Evolutionary conservation across 148 eudicot genomes (phyloP), one percentile per base, ranked within the genome.

Genomic region (Amaranthus hypochondriacus): DNA sequence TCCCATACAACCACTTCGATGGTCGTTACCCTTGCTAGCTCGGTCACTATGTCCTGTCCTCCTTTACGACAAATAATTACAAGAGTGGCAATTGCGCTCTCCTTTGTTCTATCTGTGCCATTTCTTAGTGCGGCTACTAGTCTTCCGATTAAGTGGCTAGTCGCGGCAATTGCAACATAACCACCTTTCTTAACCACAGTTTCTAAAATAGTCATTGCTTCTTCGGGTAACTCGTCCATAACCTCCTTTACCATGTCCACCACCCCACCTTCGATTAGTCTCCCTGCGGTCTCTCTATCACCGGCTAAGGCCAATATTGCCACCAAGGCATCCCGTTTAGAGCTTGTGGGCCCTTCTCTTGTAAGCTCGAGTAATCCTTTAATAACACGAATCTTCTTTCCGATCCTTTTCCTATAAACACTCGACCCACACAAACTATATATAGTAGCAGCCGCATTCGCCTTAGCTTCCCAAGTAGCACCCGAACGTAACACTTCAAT

Each of bases 391-490:
- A 89, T 78, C 83, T 87, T 94, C 56, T 76, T 83, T 12, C 93
- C 98, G 0, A 94, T 77, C 75, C 72, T 84, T 72, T 84, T 89
- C 60, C 88, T 62, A 68, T 87, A 84, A 2, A 83, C 81, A 52
- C 84, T 86, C 47, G 89, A 81, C 3, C 86, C 89, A 0, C 90
- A 82, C 53, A 94, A 66, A 77, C 97, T 94, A 76, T 87, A 91
- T 9, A 94, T 64, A 4, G 98, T 85, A 0, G 97, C 97, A 0
- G 98, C 98, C 7, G 98, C 98, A 69, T 94, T 94, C 2, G 89
- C 97, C 77, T 91, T 94, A 10, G 98, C 97, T 79, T 94, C 98
- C 97, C 96, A 91, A 9, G 93, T 86, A 39, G 87, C 88, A 48
- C 97, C 98, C 3, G 88, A 84, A 9, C 89, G 86, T 9, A 94